Percentiles rank a stretch among this genome's conserved stretches.
phyloP scores from a whole-genome alignment of 2,329 filamentous ascomycete genomes.

The Cladophialophora psammophila region DNA sequence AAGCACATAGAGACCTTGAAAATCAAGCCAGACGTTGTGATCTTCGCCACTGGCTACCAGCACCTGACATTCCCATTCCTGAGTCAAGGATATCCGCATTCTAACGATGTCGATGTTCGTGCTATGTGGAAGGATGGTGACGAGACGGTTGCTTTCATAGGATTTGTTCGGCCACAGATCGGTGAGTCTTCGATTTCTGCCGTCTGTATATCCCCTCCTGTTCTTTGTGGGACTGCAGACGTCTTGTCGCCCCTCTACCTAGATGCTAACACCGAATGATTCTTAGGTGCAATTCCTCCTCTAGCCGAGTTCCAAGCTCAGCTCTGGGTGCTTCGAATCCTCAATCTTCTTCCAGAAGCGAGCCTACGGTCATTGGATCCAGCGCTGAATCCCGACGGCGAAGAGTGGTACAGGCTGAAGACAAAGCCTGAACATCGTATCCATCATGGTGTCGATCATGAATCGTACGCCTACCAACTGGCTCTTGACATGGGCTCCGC shows the following conservation, averaged over 20 bases:
- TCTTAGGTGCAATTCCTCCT: conserved; percentile 19
- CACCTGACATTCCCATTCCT: conserved; percentile 21
- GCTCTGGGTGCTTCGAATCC: conserved; percentile 21
- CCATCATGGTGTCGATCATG: conserved; percentile 22
- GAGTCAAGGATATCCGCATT: conserved; percentile 11
- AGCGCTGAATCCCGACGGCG: conserved; percentile 6
- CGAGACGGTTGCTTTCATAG: conserved; percentile 23
- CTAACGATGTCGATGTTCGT: conserved; percentile 19
- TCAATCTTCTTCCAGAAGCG: conserved; percentile 15
- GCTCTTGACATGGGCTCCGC: conserved; percentile 22
- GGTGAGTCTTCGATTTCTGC: conserved; percentile 6
- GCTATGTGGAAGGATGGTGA: conserved; percentile 20
- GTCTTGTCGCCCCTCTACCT: background rate
- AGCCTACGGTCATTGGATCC: conserved; percentile 8
- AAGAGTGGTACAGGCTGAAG: conserved; percentile 20
- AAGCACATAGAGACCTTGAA: conserved; percentile 16
- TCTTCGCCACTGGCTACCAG: conserved; percentile 19
- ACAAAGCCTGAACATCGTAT: conserved; percentile 9
- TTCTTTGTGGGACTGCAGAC: background rate
- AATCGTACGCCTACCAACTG: conserved; percentile 23
- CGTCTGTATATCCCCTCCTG: background rate
- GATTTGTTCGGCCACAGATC: conserved; percentile 19
- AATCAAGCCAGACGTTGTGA: conserved; percentile 19
- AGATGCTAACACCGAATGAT: background rate
- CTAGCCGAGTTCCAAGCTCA: conserved; percentile 24